These are phyloP conservation scores for Neoconidiobolus thromboides DNA, from an alignment of 371 early-diverging fungal species.

Conservation along the genomic window DNA sequence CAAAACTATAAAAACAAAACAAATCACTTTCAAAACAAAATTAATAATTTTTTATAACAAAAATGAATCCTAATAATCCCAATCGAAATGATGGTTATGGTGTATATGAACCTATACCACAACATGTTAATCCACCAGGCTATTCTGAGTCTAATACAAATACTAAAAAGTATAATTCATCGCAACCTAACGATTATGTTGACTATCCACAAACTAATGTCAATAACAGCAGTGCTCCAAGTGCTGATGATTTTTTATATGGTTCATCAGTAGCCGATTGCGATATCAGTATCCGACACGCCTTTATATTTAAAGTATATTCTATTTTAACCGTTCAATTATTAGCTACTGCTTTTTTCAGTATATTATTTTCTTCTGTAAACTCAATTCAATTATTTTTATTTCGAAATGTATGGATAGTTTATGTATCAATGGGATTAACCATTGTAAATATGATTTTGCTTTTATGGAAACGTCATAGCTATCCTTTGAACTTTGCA, in stretches of 20 bases:
- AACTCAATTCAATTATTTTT: constrained; percentile 8
- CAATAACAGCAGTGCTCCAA: neutral
- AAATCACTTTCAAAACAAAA: too few relatives aligned
- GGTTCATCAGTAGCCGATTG: constrained; percentile 29
- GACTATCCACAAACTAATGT: too few relatives aligned
- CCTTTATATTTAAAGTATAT: constrained; percentile 64
- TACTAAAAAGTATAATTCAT: too few relatives aligned
- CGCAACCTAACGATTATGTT: too few relatives aligned
- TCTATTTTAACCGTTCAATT: constrained; percentile 49
- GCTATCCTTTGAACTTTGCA: constrained; percentile 38
- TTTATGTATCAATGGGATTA: constrained; percentile 19
- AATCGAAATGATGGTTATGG: too few relatives aligned
- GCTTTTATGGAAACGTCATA: constrained; percentile 35
- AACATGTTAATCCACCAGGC: too few relatives aligned
- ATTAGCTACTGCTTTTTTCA: constrained; percentile 29
- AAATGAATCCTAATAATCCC: too few relatives aligned
- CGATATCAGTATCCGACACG: constrained; percentile 31
- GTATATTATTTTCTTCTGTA: constrained; percentile 36
- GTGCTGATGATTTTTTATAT: constrained; percentile 32
- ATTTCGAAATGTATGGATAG: constrained; percentile 17
- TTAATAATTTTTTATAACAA: too few relatives aligned
- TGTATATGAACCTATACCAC: too few relatives aligned
- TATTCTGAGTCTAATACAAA: too few relatives aligned
- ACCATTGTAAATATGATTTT: constrained; percentile 29
- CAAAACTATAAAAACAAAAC: too few relatives aligned